These are phyloP conservation scores for Liriodendron chinense DNA, from an alignment of 164 flowering plant genomes.

Conservation along the genomic window DNA sequence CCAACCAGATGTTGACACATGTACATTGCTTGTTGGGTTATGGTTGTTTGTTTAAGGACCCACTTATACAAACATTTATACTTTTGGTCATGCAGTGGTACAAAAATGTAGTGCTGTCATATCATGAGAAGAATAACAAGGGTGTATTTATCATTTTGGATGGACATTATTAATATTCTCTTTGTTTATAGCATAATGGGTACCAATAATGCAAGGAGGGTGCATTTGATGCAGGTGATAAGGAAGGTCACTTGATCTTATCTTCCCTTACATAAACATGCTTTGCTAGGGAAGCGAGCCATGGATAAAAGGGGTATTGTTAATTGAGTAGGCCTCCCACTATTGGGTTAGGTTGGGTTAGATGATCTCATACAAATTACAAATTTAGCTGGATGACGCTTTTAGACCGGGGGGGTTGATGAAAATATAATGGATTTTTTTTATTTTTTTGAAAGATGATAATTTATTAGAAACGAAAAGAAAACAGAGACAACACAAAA, in stretches of 20 bases:
- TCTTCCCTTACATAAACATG: constrained; percentile 10
- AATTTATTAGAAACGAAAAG: no score
- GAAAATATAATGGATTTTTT: no score
- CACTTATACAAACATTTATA: not conserved
- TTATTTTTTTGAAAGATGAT: no score
- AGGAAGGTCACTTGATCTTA: constrained; percentile 30
- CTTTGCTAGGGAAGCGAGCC: not conserved
- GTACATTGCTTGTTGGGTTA: not conserved
- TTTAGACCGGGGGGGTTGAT: no score
- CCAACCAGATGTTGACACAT: constrained; percentile 17
- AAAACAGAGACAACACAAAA: no score
- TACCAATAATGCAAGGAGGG: not conserved
- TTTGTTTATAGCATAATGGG: not conserved
- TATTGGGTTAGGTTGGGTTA: not conserved
- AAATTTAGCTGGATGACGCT: no score
- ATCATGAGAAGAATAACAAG: not conserved
- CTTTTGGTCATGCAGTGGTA: not conserved
- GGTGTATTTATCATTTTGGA: not conserved
- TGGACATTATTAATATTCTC: not conserved
- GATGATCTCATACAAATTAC: no score
- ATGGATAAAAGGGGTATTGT: no score
- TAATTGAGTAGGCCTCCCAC: not conserved
- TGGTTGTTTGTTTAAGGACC: not conserved
- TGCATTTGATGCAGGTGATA: constrained; percentile 13
- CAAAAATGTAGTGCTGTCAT: not conserved